These are phyloP conservation scores for Xylaria sp. DNA, from an alignment of 2,329 filamentous ascomycete genomes.

Conservation along the genomic window DNA sequence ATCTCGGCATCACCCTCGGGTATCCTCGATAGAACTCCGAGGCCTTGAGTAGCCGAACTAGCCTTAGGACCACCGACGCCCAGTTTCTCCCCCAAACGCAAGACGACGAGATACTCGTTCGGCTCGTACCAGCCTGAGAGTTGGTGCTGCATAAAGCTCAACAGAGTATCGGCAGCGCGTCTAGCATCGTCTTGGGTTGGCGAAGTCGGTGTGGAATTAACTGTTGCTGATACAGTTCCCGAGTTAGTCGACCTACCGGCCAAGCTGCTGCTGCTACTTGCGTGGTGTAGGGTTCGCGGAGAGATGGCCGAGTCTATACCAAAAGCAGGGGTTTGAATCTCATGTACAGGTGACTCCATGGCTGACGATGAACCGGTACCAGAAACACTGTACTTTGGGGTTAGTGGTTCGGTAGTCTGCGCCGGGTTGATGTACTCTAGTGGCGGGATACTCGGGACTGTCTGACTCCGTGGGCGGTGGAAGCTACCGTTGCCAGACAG, in stretches of 20 bases:
- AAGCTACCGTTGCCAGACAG: constrained; percentile 56
- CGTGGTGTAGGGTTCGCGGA: constrained; percentile 54
- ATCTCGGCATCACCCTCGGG: constrained; percentile 63
- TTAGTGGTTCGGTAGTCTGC: constrained; percentile 51
- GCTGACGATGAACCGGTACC: constrained; percentile 58
- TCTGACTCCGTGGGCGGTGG: constrained; percentile 84
- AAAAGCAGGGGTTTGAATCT: constrained; percentile 50
- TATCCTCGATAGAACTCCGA: constrained; percentile 60
- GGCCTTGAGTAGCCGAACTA: constrained; percentile 41
- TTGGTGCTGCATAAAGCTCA: constrained; percentile 79
- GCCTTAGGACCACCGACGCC: constrained; percentile 55
- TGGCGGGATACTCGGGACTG: constrained; percentile 74
- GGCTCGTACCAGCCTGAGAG: constrained; percentile 72
- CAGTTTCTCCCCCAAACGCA: constrained; percentile 86
- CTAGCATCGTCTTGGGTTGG: constrained; percentile 87
- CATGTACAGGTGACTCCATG: constrained; percentile 58
- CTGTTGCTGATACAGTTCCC: constrained; percentile 44
- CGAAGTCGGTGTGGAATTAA: constrained; percentile 65
- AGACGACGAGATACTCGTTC: constrained; percentile 76
- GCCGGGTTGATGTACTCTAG: constrained; percentile 61
- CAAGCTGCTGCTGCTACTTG: constrained; percentile 58
- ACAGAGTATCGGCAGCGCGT: constrained; percentile 78
- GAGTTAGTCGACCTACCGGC: constrained; percentile 47
- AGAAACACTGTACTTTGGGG: constrained; percentile 55
- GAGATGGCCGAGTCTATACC: constrained; percentile 53